A percentile compares a stretch with the other conserved stretches of the same genome.
Conservation (phyloP, 768 basidiomycete genomes). For the Tubosaeta sp. region DNA sequence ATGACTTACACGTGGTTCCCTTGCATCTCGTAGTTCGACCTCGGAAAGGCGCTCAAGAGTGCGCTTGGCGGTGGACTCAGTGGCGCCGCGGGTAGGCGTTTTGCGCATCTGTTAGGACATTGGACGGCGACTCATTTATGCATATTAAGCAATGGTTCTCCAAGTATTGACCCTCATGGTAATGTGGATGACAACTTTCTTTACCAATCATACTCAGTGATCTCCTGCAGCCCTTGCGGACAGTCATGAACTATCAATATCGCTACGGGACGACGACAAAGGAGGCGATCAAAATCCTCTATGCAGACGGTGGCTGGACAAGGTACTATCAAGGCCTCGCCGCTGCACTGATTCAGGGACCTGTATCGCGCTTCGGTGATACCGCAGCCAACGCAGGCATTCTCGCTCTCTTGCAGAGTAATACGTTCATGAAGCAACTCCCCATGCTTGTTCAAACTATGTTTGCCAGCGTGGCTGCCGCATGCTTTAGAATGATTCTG, state of each 20-base stretch:
- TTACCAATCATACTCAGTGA: background rate
- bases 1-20: slow-evolving; percentile 38
- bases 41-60: slow-evolving; percentile 66
- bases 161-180: slow-evolving; percentile 89
- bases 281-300: slow-evolving; percentile 61
- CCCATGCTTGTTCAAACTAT: slow-evolving; percentile 69
- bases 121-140: slow-evolving; percentile 2
- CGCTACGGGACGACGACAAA: slow-evolving; percentile 78
- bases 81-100: slow-evolving; percentile 83
- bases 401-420: slow-evolving; percentile 75
- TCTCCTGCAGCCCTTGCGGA: slow-evolving; percentile 71
- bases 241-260: slow-evolving; percentile 97
- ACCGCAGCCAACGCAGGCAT: slow-evolving; percentile 94
- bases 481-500: slow-evolving; percentile 83
- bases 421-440: slow-evolving; percentile 62
- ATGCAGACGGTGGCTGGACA: slow-evolving; percentile 72
- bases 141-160: slow-evolving; percentile 75
- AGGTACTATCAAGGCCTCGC: slow-evolving; percentile 86
- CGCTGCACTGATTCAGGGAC: slow-evolving; percentile 85
- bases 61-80: slow-evolving; percentile 90
- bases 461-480: slow-evolving; percentile 76
- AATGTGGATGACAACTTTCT: background rate
- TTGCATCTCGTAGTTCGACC: slow-evolving; percentile 61
- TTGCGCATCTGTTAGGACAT: no score
- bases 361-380: slow-evolving; percentile 85